Percentiles rank a stretch among this genome's conserved stretches.
Conservation (phyloP, 1,284 basidiomycete genomes). For the Leccinum pallidistipes region DNA sequence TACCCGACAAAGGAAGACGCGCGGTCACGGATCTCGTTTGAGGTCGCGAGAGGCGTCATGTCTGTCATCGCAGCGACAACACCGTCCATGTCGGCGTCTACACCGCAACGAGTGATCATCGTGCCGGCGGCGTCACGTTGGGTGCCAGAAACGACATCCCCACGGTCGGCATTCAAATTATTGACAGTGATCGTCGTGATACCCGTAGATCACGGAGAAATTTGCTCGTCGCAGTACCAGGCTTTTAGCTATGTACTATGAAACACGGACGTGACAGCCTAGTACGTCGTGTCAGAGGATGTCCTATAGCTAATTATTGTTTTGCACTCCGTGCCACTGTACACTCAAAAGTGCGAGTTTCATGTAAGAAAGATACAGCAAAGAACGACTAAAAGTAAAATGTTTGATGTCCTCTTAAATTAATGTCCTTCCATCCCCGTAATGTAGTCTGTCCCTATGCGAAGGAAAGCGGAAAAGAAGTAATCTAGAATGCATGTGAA, state of each 20-base stretch:
- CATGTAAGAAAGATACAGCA: conserved; percentile 17
- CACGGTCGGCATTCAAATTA: background rate
- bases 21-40: conserved; percentile 70
- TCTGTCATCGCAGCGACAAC: background rate
- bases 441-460: conserved; percentile 8
- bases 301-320: background rate
- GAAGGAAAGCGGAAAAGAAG: background rate
- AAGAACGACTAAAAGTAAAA: conserved; percentile 16
- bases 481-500: conserved; percentile 15
- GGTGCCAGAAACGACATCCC: background rate
- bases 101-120: background rate
- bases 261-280: background rate
- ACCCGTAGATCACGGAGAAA: background rate
- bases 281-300: background rate
- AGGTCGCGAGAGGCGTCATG: conserved; percentile 46
- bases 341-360: background rate
- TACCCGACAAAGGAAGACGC: conserved; percentile 66
- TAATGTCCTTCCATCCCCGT: conserved; percentile 6
- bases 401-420: background rate
- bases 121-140: background rate
- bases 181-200: background rate
- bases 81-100: background rate
- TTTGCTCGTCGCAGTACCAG: background rate
- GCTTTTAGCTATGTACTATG: background rate
- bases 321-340: background rate